Evolutionary conservation across 2,329 filamentous ascomycete genomes (phyloP).

Genomic region (Rutstroemia sp.): DNA sequence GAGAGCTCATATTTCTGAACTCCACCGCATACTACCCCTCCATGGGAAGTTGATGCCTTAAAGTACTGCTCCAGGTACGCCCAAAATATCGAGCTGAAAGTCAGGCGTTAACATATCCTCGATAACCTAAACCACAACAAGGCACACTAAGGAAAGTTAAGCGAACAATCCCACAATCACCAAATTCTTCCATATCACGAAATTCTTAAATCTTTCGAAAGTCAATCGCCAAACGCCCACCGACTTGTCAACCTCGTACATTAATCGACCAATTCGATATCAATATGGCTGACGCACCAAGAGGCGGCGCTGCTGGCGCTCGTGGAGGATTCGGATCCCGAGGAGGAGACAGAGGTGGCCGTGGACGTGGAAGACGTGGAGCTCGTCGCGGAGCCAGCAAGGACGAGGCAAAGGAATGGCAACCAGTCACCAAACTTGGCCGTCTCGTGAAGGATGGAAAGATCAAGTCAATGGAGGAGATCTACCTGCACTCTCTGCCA

Average conservation of each 20-base stretch:
- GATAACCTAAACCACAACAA: not conserved
- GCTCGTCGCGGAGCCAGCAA: slow-evolving; percentile 72
- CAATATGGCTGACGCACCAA: slow-evolving; percentile 69
- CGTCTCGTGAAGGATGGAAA: slow-evolving; percentile 99
- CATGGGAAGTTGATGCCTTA: too few relatives aligned
- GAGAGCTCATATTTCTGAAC: too few relatives aligned
- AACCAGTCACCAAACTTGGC: slow-evolving; percentile 98
- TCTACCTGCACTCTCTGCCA: slow-evolving; percentile 96
- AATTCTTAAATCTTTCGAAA: not conserved
- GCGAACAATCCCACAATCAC: slow-evolving; percentile 8
- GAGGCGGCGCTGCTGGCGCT: slow-evolving; percentile 45
- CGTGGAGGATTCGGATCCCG: slow-evolving; percentile 67
- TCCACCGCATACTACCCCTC: too few relatives aligned
- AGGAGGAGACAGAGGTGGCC: slow-evolving; percentile 48
- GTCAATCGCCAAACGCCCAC: slow-evolving; percentile 7
- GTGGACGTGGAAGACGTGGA: slow-evolving; percentile 70
- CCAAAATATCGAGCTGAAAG: not conserved
- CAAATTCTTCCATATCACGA: slow-evolving; percentile 1
- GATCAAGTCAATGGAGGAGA: slow-evolving; percentile 99
- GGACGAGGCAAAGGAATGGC: slow-evolving; percentile 96
- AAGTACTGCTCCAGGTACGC: too few relatives aligned
- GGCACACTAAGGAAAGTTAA: slow-evolving; percentile 1
- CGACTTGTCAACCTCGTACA: slow-evolving; percentile 8
- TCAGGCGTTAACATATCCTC: not conserved
- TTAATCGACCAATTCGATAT: slow-evolving; percentile 21